Percentiles rank a stretch among this genome's conserved stretches.
These are phyloP conservation scores for Sarocladiaceae sp. DNA, from an alignment of 2,329 filamentous ascomycete species.

Conservation along the genomic window DNA sequence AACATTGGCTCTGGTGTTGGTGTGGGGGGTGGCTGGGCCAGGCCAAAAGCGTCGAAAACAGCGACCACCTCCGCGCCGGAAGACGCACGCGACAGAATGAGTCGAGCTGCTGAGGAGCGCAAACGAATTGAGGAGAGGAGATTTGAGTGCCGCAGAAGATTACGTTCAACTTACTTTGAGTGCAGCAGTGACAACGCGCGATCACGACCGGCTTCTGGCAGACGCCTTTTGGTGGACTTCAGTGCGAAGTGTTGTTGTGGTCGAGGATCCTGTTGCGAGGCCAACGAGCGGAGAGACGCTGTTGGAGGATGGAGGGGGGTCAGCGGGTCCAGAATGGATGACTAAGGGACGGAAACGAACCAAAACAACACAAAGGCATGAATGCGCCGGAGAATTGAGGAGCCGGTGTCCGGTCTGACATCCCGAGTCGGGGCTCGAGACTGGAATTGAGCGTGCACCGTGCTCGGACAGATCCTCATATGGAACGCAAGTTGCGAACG, in stretches of 20 bases:
- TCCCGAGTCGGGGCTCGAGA: not conserved
- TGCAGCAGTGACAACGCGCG: slow-evolving; percentile 1
- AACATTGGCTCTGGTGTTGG: slow-evolving; percentile 26
- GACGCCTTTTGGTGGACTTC: slow-evolving; percentile 14
- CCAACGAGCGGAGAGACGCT: slow-evolving; percentile 30
- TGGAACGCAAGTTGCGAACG: too few relatives aligned
- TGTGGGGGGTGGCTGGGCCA: slow-evolving; percentile 22
- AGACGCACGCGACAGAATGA: not conserved
- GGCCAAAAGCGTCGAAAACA: slow-evolving; percentile 14
- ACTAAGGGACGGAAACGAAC: slow-evolving; percentile 16
- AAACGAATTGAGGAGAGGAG: slow-evolving; percentile 5
- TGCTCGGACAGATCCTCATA: too few relatives aligned
- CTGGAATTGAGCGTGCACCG: slow-evolving; percentile 2
- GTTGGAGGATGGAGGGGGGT: not conserved
- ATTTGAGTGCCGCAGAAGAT: slow-evolving; percentile 6
- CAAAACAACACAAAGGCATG: not conserved
- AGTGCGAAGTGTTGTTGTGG: slow-evolving; percentile 26
- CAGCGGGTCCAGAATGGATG: slow-evolving; percentile 10
- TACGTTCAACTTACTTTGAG: slow-evolving; percentile 17
- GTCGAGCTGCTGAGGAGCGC: not conserved
- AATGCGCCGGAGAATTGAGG: not conserved
- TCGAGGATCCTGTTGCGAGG: slow-evolving; percentile 32
- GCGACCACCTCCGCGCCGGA: slow-evolving; percentile 5
- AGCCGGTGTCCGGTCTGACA: not conserved
- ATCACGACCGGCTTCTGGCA: slow-evolving; percentile 10